These are phyloP conservation scores for Knufia fluminis DNA, from an alignment of 2,329 filamentous ascomycete species.

Conservation along the genomic window DNA sequence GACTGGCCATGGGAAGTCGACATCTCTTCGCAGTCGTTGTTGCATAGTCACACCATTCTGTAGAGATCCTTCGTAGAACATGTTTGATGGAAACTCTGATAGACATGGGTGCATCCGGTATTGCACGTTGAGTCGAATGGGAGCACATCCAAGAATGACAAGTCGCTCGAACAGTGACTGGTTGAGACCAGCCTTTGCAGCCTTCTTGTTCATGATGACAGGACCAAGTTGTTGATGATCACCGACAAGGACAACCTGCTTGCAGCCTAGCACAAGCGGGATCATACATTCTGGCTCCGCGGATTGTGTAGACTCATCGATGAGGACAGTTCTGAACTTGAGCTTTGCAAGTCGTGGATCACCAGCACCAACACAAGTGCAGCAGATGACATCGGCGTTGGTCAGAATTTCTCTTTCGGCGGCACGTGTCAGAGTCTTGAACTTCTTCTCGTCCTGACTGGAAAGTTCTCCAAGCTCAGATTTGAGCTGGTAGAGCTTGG, in stretches of 20 bases:
- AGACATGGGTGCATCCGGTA: constrained; percentile 99
- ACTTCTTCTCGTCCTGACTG: constrained; percentile 95
- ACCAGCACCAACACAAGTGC: constrained; percentile 93
- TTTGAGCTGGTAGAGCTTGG: constrained; percentile 89
- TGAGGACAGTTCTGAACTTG: constrained; percentile 96
- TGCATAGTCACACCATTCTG: constrained; percentile 93
- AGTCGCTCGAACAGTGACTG: constrained; percentile 97
- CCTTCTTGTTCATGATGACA: constrained; percentile 99
- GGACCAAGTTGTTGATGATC: constrained; percentile 97
- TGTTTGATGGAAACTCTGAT: constrained; percentile 95
- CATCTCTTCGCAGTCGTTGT: constrained; percentile 78
- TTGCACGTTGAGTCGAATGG: constrained; percentile 90
- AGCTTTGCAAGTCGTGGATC: constrained; percentile 92
- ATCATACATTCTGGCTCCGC: constrained; percentile 99
- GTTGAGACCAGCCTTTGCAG: constrained; percentile 91
- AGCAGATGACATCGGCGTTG: constrained; percentile 97
- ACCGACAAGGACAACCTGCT: constrained; percentile 96
- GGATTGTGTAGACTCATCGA: constrained; percentile 96
- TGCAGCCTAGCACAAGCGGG: constrained; percentile 89
- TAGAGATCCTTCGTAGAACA: constrained; percentile 97
- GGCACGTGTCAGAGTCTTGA: constrained; percentile 86
- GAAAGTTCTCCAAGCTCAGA: constrained; percentile 82
- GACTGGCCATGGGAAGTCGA: constrained; percentile 97
- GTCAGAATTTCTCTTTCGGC: constrained; percentile 91
- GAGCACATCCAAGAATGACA: constrained; percentile 79